A percentile compares a stretch with the other conserved stretches of the same genome.
Conservation (phyloP, 768 basidiomycete genomes). For the Austroboletus festivus region DNA sequence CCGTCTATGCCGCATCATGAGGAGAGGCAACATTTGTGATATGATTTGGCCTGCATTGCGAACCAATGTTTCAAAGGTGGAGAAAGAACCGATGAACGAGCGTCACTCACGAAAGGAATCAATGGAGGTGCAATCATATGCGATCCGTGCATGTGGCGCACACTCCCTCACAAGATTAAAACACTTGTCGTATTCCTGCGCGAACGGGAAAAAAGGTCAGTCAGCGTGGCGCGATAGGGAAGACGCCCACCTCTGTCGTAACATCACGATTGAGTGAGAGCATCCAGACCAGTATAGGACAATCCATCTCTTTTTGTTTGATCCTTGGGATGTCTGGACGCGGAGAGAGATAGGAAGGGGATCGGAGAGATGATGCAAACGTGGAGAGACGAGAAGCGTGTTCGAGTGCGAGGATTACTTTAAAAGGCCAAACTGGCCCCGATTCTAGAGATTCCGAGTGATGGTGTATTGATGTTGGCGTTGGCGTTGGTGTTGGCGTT, state of each 20-base stretch:
- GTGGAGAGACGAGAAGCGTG: too few species aligned
- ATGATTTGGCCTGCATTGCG: constrained; percentile 65
- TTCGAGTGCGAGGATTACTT: too few species aligned
- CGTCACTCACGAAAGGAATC: constrained; percentile 63
- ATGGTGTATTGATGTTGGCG: too few species aligned
- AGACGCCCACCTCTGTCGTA: constrained; percentile 52
- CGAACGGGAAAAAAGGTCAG: not conserved
- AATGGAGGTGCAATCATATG: constrained; percentile 53
- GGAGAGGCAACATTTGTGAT: constrained; percentile 69
- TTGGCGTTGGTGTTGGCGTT: too few species aligned
- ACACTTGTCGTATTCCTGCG: constrained; percentile 73
- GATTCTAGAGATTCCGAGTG: too few species aligned
- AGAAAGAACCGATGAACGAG: not conserved
- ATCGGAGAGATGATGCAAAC: too few species aligned
- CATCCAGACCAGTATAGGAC: constrained; percentile 79
- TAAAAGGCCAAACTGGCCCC: too few species aligned
- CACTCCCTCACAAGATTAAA: constrained; percentile 58
- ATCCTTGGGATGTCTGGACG: too few species aligned
- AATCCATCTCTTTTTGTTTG: constrained; percentile 38
- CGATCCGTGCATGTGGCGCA: constrained; percentile 52
- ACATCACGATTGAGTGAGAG: constrained; percentile 73
- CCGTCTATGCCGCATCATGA: constrained; percentile 84
- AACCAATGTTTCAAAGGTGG: too few species aligned
- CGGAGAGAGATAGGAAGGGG: too few species aligned
- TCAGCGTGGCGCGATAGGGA: too few species aligned